A percentile compares a stretch with the other conserved stretches of the same genome.
phyloP scores from a whole-genome alignment of 2,329 filamentous ascomycete genomes.

The Metarhizium humberi region DNA sequence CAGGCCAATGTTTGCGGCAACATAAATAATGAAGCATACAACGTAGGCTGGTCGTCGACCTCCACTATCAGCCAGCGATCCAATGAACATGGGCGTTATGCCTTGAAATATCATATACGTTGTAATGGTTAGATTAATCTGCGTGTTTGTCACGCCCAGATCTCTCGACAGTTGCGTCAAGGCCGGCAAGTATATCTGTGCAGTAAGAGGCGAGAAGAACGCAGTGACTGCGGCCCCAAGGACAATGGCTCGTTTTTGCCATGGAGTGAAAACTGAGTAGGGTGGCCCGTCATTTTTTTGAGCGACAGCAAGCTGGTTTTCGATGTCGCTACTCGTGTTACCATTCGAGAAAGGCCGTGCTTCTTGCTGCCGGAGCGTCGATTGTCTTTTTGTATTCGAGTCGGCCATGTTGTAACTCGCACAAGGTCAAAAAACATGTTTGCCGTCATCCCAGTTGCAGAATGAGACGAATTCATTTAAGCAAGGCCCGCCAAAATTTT shows the following conservation, averaged over 20 bases:
- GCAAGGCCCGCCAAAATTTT: background rate
- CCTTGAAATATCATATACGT: constrained; percentile 54
- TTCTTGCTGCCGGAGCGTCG: background rate
- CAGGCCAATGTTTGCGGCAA: constrained; percentile 44
- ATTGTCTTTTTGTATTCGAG: background rate
- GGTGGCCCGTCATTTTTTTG: constrained; percentile 8
- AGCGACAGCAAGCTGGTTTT: constrained; percentile 8
- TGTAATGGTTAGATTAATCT: constrained; percentile 43
- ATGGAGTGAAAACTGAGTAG: constrained; percentile 29
- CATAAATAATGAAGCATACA: constrained; percentile 41
- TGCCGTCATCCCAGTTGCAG: background rate
- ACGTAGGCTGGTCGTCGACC: constrained; percentile 47
- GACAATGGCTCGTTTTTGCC: constrained; percentile 32
- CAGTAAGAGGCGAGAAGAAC: constrained; percentile 36
- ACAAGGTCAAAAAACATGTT: background rate
- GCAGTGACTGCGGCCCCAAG: constrained; percentile 27
- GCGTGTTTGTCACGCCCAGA: constrained; percentile 29
- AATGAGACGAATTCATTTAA: background rate
- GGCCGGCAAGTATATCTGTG: constrained; percentile 46
- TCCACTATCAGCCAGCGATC: constrained; percentile 43
- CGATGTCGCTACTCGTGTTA: constrained; percentile 1
- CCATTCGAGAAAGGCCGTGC: background rate
- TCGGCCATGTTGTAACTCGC: background rate
- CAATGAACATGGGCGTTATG: constrained; percentile 47
- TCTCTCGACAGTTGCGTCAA: constrained; percentile 38